phyloP scores from a whole-genome alignment of 306 rosid genomes.

The Gleditsia sinensis region DNA sequence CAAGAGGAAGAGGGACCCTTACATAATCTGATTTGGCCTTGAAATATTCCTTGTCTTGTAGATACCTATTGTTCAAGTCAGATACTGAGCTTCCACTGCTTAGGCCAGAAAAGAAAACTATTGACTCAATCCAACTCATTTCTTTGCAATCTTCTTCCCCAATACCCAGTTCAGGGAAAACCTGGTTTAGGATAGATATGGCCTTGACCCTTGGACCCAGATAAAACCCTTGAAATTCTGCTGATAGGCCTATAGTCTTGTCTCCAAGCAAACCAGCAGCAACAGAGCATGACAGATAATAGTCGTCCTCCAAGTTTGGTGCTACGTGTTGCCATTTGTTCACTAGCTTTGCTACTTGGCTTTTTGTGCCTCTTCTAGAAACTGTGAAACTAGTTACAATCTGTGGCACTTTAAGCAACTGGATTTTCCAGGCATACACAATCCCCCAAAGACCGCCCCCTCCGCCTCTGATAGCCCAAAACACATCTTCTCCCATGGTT shows the following conservation, averaged over 20 bases:
- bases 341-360: slow-evolving; percentile 48
- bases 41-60: slow-evolving; percentile 48
- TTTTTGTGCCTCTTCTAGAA: slow-evolving; percentile 48
- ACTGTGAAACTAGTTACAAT: slow-evolving; percentile 40
- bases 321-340: slow-evolving; percentile 69
- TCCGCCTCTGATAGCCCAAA: too few relatives aligned
- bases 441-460: too few relatives aligned
- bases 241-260: slow-evolving; percentile 44
- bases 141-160: slow-evolving; percentile 52
- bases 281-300: slow-evolving; percentile 61
- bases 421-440: too few relatives aligned
- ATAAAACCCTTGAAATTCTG: slow-evolving; percentile 56
- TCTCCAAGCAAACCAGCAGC: slow-evolving; percentile 63
- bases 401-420: too few relatives aligned
- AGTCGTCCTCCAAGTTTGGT: slow-evolving; percentile 52
- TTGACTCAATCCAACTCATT: slow-evolving; percentile 78
- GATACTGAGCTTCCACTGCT: slow-evolving; percentile 40
- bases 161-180: slow-evolving; percentile 52
- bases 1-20: slow-evolving; percentile 34
- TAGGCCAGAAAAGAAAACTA: too few relatives aligned
- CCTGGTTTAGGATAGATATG: too few relatives aligned
- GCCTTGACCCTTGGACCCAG: slow-evolving; percentile 46
- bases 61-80: slow-evolving; percentile 54
- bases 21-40: slow-evolving; percentile 77
- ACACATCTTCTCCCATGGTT: too few relatives aligned